Conservation (phyloP, 1,139 yeast genomes). For the Kurtzmaniella quercitrusa region DNA sequence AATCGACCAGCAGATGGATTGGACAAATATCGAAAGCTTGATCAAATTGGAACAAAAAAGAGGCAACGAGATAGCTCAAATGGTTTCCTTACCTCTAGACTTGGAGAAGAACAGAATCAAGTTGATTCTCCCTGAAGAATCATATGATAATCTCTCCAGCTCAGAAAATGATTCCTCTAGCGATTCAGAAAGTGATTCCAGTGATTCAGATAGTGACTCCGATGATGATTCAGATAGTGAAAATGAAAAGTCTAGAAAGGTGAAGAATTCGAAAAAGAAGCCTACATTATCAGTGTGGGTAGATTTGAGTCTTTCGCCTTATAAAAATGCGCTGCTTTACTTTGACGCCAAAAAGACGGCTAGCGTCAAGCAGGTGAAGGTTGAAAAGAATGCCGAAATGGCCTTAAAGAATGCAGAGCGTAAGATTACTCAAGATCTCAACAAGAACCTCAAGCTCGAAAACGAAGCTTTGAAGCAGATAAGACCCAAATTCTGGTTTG, state of each 20-base stretch:
- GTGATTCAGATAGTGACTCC: constrained; percentile 21
- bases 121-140: constrained; percentile 51
- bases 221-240: constrained; percentile 32
- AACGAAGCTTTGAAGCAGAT: constrained; percentile 60
- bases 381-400: constrained; percentile 69
- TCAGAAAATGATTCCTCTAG: constrained; percentile 13
- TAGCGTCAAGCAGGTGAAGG: constrained; percentile 72
- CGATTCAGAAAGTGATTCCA: constrained; percentile 14
- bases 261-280: constrained; percentile 15
- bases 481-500: constrained; percentile 84
- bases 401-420: constrained; percentile 85
- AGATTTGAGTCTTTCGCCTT: constrained; percentile 70
- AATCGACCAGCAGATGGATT: constrained; percentile 86
- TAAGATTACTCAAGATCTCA: constrained; percentile 71
- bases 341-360: constrained; percentile 79
- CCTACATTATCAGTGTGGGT: constrained; percentile 51
- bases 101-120: constrained; percentile 66
- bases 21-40: constrained; percentile 82
- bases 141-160: constrained; percentile 22
- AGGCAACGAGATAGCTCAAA: constrained; percentile 60
- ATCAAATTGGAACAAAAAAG: constrained; percentile 66
- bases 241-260: constrained; percentile 14
- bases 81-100: constrained; percentile 67
- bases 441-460: constrained; percentile 61
- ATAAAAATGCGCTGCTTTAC: constrained; percentile 86